These are phyloP conservation scores for Fusarium sp. DNA, from an alignment of 2,329 filamentous ascomycete species.

Conservation along the genomic window DNA sequence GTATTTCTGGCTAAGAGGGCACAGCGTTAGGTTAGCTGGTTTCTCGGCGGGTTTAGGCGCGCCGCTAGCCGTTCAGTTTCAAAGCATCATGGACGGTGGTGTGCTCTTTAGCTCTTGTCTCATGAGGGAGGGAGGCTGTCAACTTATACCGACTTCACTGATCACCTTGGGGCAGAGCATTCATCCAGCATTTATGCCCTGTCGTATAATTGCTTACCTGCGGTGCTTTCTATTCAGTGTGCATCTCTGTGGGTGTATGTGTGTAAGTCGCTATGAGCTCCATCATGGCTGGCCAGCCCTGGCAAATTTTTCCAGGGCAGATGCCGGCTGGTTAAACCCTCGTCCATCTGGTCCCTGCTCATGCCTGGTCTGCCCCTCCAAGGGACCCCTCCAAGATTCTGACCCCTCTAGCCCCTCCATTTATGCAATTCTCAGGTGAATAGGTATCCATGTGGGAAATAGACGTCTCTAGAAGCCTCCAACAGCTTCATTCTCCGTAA, in stretches of 20 bases:
- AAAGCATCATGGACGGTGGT: neutral
- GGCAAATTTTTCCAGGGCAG: constrained; percentile 8
- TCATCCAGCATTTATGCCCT: neutral
- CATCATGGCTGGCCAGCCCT: neutral
- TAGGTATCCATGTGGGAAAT: neutral
- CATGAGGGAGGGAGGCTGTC: neutral
- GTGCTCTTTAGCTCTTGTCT: neutral
- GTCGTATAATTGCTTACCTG: neutral
- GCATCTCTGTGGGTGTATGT: neutral
- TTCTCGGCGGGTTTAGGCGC: neutral
- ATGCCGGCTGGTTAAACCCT: neutral
- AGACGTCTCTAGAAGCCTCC: constrained; percentile 11
- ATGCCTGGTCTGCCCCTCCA: constrained; percentile 18
- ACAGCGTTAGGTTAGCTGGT: neutral
- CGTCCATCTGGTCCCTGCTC: neutral
- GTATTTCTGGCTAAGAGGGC: neutral
- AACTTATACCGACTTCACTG: neutral
- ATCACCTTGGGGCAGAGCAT: neutral
- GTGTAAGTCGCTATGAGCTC: neutral
- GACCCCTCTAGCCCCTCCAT: constrained; percentile 9
- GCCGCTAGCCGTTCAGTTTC: constrained; percentile 12
- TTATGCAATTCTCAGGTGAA: neutral
- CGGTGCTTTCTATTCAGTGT: neutral
- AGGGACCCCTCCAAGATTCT: constrained; percentile 5
- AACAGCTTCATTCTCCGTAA: neutral